Base-by-base conservation (phyloP, 1,284 basidiomycete species). In the Cryptococcus sp. region DNA sequence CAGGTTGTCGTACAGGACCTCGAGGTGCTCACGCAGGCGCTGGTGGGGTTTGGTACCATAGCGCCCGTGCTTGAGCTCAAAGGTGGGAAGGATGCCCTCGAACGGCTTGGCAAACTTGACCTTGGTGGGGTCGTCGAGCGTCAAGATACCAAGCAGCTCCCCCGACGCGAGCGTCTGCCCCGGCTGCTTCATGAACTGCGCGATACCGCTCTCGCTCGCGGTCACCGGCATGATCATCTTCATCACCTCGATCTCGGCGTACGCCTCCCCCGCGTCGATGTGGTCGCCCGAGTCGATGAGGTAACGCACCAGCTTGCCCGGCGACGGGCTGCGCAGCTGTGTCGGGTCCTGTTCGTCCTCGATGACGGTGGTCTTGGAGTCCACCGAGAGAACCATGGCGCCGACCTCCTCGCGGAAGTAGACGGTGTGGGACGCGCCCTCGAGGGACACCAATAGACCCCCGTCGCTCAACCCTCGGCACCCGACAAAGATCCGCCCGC, bases 321-420 rank as follows among this genome's bases (percentile, higher is more conserved):
- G 96, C 78, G 88, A 92, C 12, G 96, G 96, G 71, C 89, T 93
- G 69, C 95, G 84, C 56, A 98, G 82, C 78, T 98, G 95, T 16
- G 96, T 98, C 6, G 96, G 96, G 75, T 99, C 96, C 69, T 97
- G 97, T 83, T 98, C 96, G 79, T 98, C 94, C 79, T 98, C 96
- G 67, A 99, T 95, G 77, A 97, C 82, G 77, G 93, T 96, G 28
- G 96, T 98, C 83, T 97, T 96, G 62, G 91, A 84, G 77, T 97
- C 93, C 63, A 98, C 85, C 85, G 95, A 95, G 63, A 98, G 77
- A 55, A 96, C 84, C 68, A 94, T 81, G 13, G 92, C 90, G 56
- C 92, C 95, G 57, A 98, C 95, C 80, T 99, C 96, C 78, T 98
- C 96, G 59, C 92, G 84, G 91, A 91, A 98, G 80, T 99, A 99